Percentiles rank a stretch among this genome's conserved stretches.
Conservation (phyloP, 148 eudicot species). For the Tetragonia tetragonoides region DNA sequence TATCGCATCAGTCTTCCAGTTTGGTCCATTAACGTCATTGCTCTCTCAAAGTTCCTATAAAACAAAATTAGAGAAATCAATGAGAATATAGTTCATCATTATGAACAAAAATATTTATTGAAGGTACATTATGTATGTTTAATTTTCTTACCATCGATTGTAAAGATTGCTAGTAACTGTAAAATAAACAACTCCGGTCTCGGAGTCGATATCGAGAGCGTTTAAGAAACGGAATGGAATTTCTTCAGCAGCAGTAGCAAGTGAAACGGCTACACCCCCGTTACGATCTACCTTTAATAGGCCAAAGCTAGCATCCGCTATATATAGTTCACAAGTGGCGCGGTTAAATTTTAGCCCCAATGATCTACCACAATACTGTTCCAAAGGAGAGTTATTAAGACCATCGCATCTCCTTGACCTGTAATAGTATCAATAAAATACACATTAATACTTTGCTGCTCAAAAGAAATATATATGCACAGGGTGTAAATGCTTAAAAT, state of each 20-base stretch:
- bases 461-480: no score
- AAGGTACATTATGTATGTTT: no score
- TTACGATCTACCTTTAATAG: slow-evolving; percentile 11
- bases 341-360: slow-evolving; percentile 21
- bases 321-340: slow-evolving; percentile 21
- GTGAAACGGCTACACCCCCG: slow-evolving; percentile 21
- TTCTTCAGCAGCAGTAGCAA: slow-evolving; percentile 13
- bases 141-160: no score
- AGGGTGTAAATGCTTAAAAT: not conserved
- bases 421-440: no score
- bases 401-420: slow-evolving; percentile 24
- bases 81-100: no score
- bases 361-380: slow-evolving; percentile 27
- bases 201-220: slow-evolving; percentile 20
- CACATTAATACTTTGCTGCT: no score
- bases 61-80: no score
- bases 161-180: no score
- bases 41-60: slow-evolving; percentile 12
- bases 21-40: not conserved
- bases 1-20: slow-evolving; percentile 32
- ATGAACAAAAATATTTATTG: no score
- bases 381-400: not conserved
- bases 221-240: slow-evolving; percentile 22
- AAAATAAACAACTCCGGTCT: no score
- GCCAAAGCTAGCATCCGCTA: slow-evolving; percentile 22